Conservation (phyloP, 2,329 filamentous ascomycete genomes). For the Pseudopithomyces maydicus region DNA sequence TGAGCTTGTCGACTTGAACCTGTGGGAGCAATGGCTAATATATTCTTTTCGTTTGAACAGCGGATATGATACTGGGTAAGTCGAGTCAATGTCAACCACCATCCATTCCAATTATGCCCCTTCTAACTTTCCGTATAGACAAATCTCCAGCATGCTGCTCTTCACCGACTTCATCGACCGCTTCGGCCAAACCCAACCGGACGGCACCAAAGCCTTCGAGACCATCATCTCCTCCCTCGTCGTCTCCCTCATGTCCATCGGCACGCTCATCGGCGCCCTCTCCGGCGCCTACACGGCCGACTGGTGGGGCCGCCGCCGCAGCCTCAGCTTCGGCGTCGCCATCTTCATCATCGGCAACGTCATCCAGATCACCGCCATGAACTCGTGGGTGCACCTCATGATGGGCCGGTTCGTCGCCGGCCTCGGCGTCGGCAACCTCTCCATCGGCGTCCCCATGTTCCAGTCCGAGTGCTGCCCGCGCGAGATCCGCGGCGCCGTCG, state of each 20-base stretch:
- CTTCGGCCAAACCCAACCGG: constrained; percentile 55
- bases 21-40: background rate
- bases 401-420: constrained; percentile 51
- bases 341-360: constrained; percentile 50
- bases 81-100: too few species aligned
- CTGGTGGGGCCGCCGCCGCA: constrained; percentile 52
- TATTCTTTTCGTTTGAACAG: background rate
- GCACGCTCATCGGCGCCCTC: constrained; percentile 49
- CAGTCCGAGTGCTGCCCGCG: constrained; percentile 68
- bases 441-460: constrained; percentile 69
- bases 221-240: constrained; percentile 52
- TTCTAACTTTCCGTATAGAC: constrained; percentile 22
- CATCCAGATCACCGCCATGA: constrained; percentile 49
- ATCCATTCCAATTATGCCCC: background rate
- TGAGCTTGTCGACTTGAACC: background rate
- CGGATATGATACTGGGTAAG: background rate
- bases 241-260: constrained; percentile 43
- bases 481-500: constrained; percentile 67
- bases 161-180: constrained; percentile 60
- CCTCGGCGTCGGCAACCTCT: constrained; percentile 51
- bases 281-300: constrained; percentile 57
- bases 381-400: constrained; percentile 54
- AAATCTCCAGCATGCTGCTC: constrained; percentile 46
- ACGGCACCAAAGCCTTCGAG: constrained; percentile 48
- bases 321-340: constrained; percentile 56